Base-by-base conservation (phyloP, 2,329 filamentous ascomycete species). In the Botryotinia globosa region DNA sequence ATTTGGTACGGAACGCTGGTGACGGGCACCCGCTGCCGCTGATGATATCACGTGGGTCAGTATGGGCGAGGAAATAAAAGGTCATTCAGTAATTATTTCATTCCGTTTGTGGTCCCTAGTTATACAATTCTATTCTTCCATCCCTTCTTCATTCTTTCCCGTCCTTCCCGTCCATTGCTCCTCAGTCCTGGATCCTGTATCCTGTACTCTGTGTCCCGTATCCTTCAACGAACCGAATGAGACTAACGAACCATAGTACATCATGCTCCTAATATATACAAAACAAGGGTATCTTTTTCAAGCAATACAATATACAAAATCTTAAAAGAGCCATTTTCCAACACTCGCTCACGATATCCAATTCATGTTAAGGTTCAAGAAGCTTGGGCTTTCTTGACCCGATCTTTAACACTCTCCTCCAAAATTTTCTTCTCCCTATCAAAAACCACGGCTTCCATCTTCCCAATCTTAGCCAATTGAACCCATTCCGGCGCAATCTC, bases 401-500 rank as follows among this genome's bases (percentile, higher is more conserved):
- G 74, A 66, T 78, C 76, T 67, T 71, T 75, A 34, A 81, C 76
- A 66, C 76, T 76, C 69, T 61, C 67, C 63, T 81, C 79, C 5
- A 45, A 51, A 16, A 76, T 75, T 48, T 77, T 77, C 68, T 77
- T 75, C 71, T 81, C 79, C 69, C 79, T 76, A 72, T 82, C 83
- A 73, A 86, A 80, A 59, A 86, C 83, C 22, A 86, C 81, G 7
- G 83, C 84, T 72, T 83, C 83, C 69, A 83, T 77, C 74, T 82
- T 81, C 48, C 83, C 83, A 74, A 85, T 81, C 62, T 81, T 83
- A 42, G 86, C 83, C 73, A 86, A 77, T 39, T 81, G 84, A 45
- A 87, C 78, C 86, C 86, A 88, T 63, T 83, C 83, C 16, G 85
- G 85, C 58, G 85, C 81, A 67, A 85, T 82, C 42, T 85, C 80